Base-by-base conservation (phyloP, 148 eudicot genomes). In the Rhododendron ovatum region DNA sequence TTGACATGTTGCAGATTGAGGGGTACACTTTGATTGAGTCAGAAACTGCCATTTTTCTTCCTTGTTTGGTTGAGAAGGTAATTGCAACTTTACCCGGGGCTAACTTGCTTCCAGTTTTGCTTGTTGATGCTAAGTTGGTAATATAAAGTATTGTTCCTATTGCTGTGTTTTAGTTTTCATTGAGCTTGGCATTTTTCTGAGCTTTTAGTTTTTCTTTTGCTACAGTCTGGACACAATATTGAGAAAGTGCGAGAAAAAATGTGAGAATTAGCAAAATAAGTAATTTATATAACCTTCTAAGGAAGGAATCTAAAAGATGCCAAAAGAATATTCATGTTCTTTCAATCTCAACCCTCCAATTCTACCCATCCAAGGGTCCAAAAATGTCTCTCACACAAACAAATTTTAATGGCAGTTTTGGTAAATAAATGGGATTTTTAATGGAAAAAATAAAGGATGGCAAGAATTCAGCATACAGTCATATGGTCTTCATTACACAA, bases 61-160 rank as follows among this genome's bases (percentile, higher is more conserved):
- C 98, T 69, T 91, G 95, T 89, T 92, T 97, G 85, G 88, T 93
- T 75, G 98, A 95, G 89, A 97, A 97, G 99, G 99, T 97, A 86
- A 35, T 24, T 61, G 69, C 20, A n/a, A 12, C 55, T 78, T 39
- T 39, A 1, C 4, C 43, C 28, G 1, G 5, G 41, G 79, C 79
- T 37, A 28, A 47, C 30, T 24, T 43, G 81, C n/a, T 22, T 12
- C 79, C 35, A 78, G 13, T 45, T 41, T 76, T 76, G 12, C 79
- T 41, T 83, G 76, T 63, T 41, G 20, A 61, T 82, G 74, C 83
- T 30, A 53, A 7, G 43, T 39, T 39, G 43, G 43, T 39, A 39
- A 41, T 24, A 20, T 43, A 26, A 13, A 76, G 28, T 22, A 39
- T 28, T 63, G 50, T 39, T 18, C 28, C n/a, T 67, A 45, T 8